Evolutionary conservation across 257 asterid species (phyloP).

Genomic region (Solanum rostratum): DNA sequence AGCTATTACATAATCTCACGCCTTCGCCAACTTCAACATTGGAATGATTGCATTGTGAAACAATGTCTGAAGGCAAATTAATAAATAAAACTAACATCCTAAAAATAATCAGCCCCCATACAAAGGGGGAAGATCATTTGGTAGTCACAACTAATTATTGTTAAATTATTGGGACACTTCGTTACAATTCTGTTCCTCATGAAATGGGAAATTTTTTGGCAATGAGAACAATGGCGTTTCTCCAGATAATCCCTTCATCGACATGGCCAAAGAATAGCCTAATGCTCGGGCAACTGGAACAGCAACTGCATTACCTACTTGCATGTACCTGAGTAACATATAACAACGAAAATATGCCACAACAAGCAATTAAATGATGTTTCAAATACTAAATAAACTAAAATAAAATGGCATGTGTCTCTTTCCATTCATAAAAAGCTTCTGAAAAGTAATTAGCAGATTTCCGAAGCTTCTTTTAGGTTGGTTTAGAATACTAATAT

Average conservation of each 20-base stretch:
- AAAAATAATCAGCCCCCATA: background rate
- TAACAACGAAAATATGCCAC: background rate
- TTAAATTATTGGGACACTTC: background rate
- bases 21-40: background rate
- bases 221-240: background rate
- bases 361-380: background rate
- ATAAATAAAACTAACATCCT: background rate
- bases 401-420: background rate
- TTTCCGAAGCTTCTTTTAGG: background rate
- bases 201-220: background rate
- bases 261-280: conserved; percentile 27
- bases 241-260: conserved; percentile 13
- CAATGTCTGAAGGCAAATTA: background rate
- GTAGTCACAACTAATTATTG: background rate
- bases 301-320: conserved; percentile 33
- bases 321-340: conserved; percentile 18
- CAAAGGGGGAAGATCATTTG: background rate
- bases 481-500: background rate
- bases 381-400: background rate
- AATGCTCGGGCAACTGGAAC: conserved; percentile 28
- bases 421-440: background rate
- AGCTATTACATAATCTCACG: background rate
- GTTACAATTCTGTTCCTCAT: background rate
- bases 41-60: background rate
- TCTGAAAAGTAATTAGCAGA: background rate